Conservation (phyloP, 306 rosid genomes). For the Vachellia pachyceras region DNA sequence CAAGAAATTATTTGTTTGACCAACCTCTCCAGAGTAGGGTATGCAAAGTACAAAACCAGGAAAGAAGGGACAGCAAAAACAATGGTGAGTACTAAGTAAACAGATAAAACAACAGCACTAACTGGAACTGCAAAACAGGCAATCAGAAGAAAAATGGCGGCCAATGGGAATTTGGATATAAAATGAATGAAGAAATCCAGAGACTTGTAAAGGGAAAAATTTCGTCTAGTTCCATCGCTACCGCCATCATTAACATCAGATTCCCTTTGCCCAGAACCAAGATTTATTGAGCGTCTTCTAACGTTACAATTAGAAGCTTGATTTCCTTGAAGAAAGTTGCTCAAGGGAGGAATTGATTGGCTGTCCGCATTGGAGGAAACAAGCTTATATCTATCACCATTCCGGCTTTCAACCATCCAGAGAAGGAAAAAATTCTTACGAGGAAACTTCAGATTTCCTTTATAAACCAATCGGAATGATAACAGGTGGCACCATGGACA, state of each 20-base stretch:
- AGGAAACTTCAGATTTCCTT: slow-evolving; percentile 79
- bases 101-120: slow-evolving; percentile 67
- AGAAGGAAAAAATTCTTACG: slow-evolving; percentile 86
- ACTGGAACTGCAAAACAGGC: slow-evolving; percentile 72
- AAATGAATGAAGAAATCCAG: slow-evolving; percentile 77
- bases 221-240: slow-evolving; percentile 46
- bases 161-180: slow-evolving; percentile 83
- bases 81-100: slow-evolving; percentile 76
- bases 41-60: slow-evolving; percentile 72
- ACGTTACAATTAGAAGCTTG: slow-evolving; percentile 49
- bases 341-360: slow-evolving; percentile 54
- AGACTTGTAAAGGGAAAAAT: slow-evolving; percentile 65
- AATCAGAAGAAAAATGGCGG: slow-evolving; percentile 67
- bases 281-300: slow-evolving; percentile 57
- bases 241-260: slow-evolving; percentile 42
- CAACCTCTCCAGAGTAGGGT: slow-evolving; percentile 76
- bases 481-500: slow-evolving; percentile 93
- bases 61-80: slow-evolving; percentile 88
- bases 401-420: slow-evolving; percentile 95
- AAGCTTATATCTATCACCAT: slow-evolving; percentile 69
- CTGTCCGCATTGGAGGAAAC: slow-evolving; percentile 52
- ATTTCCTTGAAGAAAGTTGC: slow-evolving; percentile 51
- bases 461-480: slow-evolving; percentile 74
- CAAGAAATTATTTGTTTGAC: slow-evolving; percentile 73
- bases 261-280: slow-evolving; percentile 44